phyloP scores from a whole-genome alignment of 306 rosid genomes.

The Trifolium repens region DNA sequence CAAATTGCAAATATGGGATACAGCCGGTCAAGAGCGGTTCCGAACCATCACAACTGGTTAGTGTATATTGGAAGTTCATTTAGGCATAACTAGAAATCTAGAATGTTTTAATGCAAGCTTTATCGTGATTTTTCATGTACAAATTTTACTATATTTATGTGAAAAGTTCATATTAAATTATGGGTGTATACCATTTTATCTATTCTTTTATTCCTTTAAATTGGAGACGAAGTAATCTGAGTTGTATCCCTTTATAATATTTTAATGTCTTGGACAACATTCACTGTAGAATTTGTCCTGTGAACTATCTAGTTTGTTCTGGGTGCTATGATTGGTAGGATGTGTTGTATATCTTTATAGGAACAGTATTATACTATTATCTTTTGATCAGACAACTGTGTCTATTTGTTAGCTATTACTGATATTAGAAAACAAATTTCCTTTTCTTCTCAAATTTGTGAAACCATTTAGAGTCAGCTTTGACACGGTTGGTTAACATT shows the following conservation, averaged over 20 bases:
- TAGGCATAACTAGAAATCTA: background rate
- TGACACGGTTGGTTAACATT: background rate
- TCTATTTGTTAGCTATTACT: background rate
- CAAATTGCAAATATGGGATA: conserved; percentile 98
- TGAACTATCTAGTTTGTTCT: conserved; percentile 29
- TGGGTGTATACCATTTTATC: background rate
- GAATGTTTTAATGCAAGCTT: background rate
- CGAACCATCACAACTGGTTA: conserved; percentile 95
- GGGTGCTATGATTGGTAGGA: conserved; percentile 20
- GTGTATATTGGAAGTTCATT: conserved; percentile 42
- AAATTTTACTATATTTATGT: background rate
- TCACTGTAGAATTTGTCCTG: conserved; percentile 5
- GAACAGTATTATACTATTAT: conserved; percentile 11
- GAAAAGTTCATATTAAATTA: background rate
- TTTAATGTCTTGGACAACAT: background rate
- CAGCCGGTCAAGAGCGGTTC: conserved; percentile 97
- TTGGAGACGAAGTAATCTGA: conserved; percentile 5
- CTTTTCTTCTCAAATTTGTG: conserved; percentile 27
- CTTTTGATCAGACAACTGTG: background rate
- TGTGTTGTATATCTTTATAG: conserved; percentile 12
- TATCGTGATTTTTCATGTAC: conserved; percentile 6
- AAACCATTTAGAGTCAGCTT: conserved; percentile 13
- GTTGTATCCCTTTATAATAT: background rate
- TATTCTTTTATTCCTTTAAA: conserved; percentile 8
- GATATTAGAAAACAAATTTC: conserved; percentile 1